A percentile compares a stretch with the other conserved stretches of the same genome.
Evolutionary conservation across 2,329 filamentous ascomycete species (phyloP).

Genomic region (Aspergillus flavus): DNA sequence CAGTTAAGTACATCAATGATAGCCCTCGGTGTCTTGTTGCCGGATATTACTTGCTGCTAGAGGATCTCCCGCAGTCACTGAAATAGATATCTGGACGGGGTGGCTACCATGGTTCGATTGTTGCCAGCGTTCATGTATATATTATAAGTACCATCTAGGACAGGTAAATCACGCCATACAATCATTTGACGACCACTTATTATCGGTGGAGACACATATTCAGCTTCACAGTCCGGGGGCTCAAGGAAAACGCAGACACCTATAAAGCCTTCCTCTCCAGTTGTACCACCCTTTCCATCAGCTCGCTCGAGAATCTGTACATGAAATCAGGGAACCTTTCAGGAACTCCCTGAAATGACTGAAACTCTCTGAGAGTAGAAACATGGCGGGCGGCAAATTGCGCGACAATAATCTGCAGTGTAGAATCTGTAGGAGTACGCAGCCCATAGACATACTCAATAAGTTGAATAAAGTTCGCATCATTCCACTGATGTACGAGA

Average conservation of each 20-base stretch:
- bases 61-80: too few relatives aligned
- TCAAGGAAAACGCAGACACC: neutral
- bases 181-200: too few relatives aligned
- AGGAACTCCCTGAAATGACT: neutral
- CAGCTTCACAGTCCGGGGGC: neutral
- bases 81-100: too few relatives aligned
- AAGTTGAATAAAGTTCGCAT: neutral
- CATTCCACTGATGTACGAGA: neutral
- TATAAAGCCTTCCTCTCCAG: neutral
- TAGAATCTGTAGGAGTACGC: neutral
- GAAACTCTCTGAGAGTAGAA: neutral
- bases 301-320: neutral
- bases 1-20: too few relatives aligned
- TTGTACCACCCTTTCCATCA: neutral
- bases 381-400: neutral
- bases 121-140: too few relatives aligned
- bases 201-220: accelerated
- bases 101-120: too few relatives aligned
- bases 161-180: too few relatives aligned
- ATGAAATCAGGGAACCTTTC: neutral
- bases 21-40: too few relatives aligned
- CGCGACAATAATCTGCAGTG: neutral
- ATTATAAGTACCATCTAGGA: too few relatives aligned
- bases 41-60: too few relatives aligned
- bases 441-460: neutral